Percentiles rank a stretch among this genome's conserved stretches.
Evolutionary conservation across 805 yeast genomes (phyloP).

Genomic region (Pichia occidentalis): DNA sequence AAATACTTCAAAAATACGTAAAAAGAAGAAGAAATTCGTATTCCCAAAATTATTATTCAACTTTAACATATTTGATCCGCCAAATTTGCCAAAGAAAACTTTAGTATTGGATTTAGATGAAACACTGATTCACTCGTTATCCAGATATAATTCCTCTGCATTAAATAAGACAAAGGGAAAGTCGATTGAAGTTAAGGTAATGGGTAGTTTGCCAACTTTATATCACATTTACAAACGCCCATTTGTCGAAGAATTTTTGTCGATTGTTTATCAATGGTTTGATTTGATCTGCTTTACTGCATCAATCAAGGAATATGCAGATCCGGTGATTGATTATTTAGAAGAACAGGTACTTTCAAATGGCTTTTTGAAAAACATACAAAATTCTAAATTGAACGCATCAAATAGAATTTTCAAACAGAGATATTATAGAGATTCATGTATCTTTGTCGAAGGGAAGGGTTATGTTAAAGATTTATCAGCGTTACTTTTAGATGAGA

Average conservation of each 20-base stretch:
- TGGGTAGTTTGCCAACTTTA: constrained; percentile 61
- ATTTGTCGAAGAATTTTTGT: constrained; percentile 76
- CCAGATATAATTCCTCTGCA: constrained; percentile 46
- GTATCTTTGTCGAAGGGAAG: constrained; percentile 68
- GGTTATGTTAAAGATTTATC: constrained; percentile 80
- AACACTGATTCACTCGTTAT: constrained; percentile 85
- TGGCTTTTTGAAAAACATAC: constrained; percentile 19
- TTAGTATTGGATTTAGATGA: constrained; percentile 89
- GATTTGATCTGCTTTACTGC: constrained; percentile 91
- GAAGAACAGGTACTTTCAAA: constrained; percentile 49
- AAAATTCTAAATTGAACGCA: constrained; percentile 9
- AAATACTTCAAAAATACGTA: constrained; percentile 4
- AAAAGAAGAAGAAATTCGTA: constrained; percentile 25
- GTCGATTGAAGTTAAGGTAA: constrained; percentile 74
- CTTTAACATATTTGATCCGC: constrained; percentile 29
- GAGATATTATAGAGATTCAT: constrained; percentile 73
- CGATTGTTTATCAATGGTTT: constrained; percentile 78
- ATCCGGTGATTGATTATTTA: constrained; percentile 90
- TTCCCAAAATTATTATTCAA: constrained; percentile 31
- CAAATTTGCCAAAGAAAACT: constrained; percentile 41
- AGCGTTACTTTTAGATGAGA: constrained; percentile 15
- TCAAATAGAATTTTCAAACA: constrained; percentile 38
- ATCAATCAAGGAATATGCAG: constrained; percentile 90
- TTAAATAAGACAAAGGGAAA: constrained; percentile 44
- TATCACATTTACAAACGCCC: constrained; percentile 93